phyloP scores from a whole-genome alignment of 177 flowering plant genomes.

The Vitis hybrid region DNA sequence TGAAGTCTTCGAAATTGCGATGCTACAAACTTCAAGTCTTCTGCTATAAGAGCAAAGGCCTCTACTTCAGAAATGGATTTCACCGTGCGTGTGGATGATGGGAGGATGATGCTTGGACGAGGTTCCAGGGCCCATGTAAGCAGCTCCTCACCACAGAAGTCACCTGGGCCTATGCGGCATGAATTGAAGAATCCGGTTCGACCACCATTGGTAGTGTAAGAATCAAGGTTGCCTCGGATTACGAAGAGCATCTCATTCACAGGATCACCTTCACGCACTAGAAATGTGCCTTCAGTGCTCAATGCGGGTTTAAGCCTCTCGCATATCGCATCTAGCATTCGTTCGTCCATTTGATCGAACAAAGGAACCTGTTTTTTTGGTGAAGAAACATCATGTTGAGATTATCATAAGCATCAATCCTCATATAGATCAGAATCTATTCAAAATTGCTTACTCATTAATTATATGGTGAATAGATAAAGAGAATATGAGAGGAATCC shows the following conservation, averaged over 20 bases:
- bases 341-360: conserved; percentile 92
- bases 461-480: no score
- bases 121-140: conserved; percentile 97
- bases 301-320: conserved; percentile 92
- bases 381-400: no score
- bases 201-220: conserved; percentile 92
- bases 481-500: background rate
- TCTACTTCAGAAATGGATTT: conserved; percentile 83
- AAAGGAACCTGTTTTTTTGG: conserved; percentile 61
- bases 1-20: conserved; percentile 82
- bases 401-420: no score
- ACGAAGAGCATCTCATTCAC: conserved; percentile 94
- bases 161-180: conserved; percentile 78
- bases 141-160: conserved; percentile 95
- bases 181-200: conserved; percentile 96
- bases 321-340: conserved; percentile 91
- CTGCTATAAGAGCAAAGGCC: conserved; percentile 80
- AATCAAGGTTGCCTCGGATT: conserved; percentile 89
- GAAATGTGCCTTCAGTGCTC: conserved; percentile 72
- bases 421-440: no score
- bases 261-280: conserved; percentile 93
- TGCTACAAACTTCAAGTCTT: conserved; percentile 88
- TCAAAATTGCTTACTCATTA: no score
- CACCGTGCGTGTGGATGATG: conserved; percentile 91
- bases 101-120: conserved; percentile 57